Conservation (phyloP, 345 rosid species). For the Physaria fendleri region DNA sequence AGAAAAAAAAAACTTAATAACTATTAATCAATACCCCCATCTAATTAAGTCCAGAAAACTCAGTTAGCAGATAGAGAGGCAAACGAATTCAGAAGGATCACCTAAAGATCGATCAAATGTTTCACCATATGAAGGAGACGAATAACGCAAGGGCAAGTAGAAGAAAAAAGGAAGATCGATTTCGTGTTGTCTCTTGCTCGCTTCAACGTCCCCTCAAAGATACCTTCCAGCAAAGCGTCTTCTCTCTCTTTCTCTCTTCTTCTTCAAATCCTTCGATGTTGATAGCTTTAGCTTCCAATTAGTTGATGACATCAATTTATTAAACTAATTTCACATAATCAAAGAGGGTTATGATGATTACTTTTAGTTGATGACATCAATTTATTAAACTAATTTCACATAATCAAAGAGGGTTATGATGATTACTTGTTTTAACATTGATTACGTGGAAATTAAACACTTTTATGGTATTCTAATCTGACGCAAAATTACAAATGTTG, state of each 20-base stretch:
- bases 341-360: too few species aligned
- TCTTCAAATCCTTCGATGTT: slow-evolving; percentile 4
- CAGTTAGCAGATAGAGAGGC: background rate
- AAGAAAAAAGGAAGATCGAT: background rate
- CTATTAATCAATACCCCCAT: background rate
- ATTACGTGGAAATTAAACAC: background rate
- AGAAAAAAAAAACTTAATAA: too few species aligned
- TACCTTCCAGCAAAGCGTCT: background rate
- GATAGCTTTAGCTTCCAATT: slow-evolving; percentile 4
- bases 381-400: background rate
- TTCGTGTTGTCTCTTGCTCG: slow-evolving; percentile 10
- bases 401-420: slow-evolving; percentile 2
- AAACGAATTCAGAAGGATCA: slow-evolving; percentile 3
- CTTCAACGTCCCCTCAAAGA: slow-evolving; percentile 22
- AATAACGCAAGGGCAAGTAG: background rate
- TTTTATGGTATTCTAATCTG: background rate
- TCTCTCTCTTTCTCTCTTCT: slow-evolving; percentile 10
- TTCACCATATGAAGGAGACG: background rate
- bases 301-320: background rate
- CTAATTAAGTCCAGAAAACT: too few species aligned
- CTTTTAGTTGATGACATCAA: background rate
- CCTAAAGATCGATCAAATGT: slow-evolving; percentile 22
- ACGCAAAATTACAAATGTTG: background rate
- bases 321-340: background rate
- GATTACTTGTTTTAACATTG: background rate